Evolutionary conservation across 331 rosid genomes (phyloP).

Genomic region (Rosa hybrid): DNA sequence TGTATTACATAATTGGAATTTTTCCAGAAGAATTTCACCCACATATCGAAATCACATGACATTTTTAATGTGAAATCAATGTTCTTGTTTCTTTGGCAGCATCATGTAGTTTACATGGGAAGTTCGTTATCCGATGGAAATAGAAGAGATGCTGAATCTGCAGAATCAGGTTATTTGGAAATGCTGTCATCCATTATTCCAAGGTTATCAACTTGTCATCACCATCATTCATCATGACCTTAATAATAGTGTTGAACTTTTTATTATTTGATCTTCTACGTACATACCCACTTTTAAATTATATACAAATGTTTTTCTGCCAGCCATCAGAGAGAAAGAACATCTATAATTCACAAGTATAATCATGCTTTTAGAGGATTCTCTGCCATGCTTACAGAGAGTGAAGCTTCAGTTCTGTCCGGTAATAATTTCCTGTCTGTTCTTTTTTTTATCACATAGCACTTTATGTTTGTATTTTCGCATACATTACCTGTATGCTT

Average conservation of each 20-base stretch:
- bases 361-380: slow-evolving; percentile 83
- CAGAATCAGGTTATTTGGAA: slow-evolving; percentile 53
- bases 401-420: slow-evolving; percentile 77
- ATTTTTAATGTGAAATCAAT: background rate
- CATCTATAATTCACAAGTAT: slow-evolving; percentile 59
- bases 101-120: slow-evolving; percentile 89
- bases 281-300: background rate
- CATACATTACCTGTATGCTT: background rate
- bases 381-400: slow-evolving; percentile 82
- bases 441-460: background rate
- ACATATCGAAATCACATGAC: background rate
- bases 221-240: background rate
- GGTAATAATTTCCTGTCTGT: slow-evolving; percentile 35
- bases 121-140: slow-evolving; percentile 42
- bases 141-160: slow-evolving; percentile 35
- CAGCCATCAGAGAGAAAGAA: slow-evolving; percentile 66
- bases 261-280: background rate
- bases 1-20: no score
- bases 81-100: slow-evolving; percentile 43
- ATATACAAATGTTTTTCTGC: background rate
- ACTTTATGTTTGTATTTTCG: background rate
- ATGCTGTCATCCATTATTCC: slow-evolving; percentile 68
- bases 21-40: background rate
- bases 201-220: slow-evolving; percentile 38
- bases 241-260: background rate